Percentiles rank a stretch among this genome's conserved stretches.
These are phyloP conservation scores for Abrus pulchellus DNA, from an alignment of 306 rosid species.

Conservation along the genomic window DNA sequence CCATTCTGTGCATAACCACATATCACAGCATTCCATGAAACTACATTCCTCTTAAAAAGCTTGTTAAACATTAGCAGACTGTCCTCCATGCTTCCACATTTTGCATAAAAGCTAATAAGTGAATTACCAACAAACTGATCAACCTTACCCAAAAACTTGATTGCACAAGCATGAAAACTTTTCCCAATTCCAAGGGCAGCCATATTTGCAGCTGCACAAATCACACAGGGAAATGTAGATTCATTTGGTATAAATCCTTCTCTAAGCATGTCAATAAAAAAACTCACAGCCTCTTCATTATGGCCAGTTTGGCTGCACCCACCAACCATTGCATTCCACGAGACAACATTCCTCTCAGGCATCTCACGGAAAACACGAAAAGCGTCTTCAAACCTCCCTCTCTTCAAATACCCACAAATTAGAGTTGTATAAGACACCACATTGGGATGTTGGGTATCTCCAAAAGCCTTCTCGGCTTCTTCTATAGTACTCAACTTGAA, in stretches of 20 bases:
- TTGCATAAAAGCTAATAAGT: conserved; percentile 79
- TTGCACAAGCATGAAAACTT: conserved; percentile 82
- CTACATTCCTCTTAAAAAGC: conserved; percentile 60
- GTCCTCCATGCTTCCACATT: conserved; percentile 90
- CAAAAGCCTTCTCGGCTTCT: conserved; percentile 67
- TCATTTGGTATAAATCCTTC: conserved; percentile 73
- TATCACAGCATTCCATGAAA: conserved; percentile 91
- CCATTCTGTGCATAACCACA: conserved; percentile 97
- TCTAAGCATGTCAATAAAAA: conserved; percentile 73
- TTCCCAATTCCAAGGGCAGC: conserved; percentile 82
- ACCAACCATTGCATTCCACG: conserved; percentile 90
- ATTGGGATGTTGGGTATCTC: conserved; percentile 67
- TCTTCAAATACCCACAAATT: conserved; percentile 76
- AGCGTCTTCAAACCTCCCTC: conserved; percentile 69
- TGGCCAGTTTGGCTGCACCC: conserved; percentile 90
- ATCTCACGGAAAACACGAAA: conserved; percentile 62
- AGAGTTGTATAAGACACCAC: conserved; percentile 88
- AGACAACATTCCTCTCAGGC: conserved; percentile 82
- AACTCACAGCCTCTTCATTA: conserved; percentile 78
- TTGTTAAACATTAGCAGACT: conserved; percentile 68
- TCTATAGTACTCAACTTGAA: conserved; percentile 69
- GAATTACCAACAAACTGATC: conserved; percentile 76
- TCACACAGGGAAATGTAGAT: conserved; percentile 85
- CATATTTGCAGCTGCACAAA: conserved; percentile 77
- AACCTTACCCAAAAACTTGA: conserved; percentile 79